These are phyloP conservation scores for Termitomyces sp. DNA, from an alignment of 768 basidiomycete genomes.

Conservation along the genomic window DNA sequence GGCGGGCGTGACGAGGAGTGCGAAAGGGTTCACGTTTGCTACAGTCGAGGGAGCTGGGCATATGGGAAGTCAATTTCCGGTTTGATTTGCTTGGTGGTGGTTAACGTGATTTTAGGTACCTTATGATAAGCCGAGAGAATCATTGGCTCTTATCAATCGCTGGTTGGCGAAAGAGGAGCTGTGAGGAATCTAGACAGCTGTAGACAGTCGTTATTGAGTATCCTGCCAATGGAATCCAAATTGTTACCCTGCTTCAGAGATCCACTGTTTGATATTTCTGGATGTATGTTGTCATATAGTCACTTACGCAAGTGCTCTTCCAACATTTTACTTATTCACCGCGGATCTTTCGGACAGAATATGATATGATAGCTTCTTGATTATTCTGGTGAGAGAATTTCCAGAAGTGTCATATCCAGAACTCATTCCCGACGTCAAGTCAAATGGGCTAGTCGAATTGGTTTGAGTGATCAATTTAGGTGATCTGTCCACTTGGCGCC, in stretches of 20 bases:
- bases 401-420: too few species aligned
- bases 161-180: slow-evolving; percentile 32
- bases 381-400: background rate
- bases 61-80: slow-evolving; percentile 37
- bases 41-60: slow-evolving; percentile 70
- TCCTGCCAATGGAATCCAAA: background rate
- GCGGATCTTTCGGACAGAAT: background rate
- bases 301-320: background rate
- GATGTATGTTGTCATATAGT: background rate
- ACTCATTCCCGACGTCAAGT: too few species aligned
- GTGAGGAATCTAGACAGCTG: background rate
- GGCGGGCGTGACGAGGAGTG: slow-evolving; percentile 31
- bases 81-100: background rate
- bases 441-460: background rate
- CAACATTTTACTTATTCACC: too few species aligned
- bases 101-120: slow-evolving; percentile 35
- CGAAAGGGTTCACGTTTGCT: slow-evolving; percentile 55
- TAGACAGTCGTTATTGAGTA: background rate
- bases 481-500: background rate
- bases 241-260: background rate
- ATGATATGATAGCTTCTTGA: background rate
- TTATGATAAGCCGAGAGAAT: slow-evolving; percentile 56
- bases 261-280: background rate
- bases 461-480: background rate
- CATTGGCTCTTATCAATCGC: slow-evolving; percentile 47